Percentiles rank a stretch among this genome's conserved stretches.
These are phyloP conservation scores for Botrytis pseudocinerea DNA, from an alignment of 2,329 filamentous ascomycete species.

Conservation along the genomic window DNA sequence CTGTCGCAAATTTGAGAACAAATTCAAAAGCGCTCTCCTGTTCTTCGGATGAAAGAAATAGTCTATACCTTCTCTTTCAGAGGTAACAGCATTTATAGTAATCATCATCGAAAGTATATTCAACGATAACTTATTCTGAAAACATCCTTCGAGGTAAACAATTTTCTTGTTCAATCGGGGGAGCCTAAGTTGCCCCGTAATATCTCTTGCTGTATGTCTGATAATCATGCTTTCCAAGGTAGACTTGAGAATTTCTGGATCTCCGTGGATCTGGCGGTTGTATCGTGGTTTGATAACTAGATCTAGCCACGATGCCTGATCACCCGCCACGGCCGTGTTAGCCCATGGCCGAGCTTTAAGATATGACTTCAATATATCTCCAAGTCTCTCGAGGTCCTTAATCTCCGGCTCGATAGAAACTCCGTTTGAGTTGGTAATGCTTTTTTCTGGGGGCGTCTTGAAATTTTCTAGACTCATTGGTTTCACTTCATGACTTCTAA, in stretches of 20 bases:
- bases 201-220: conserved; percentile 72
- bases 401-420: conserved; percentile 50
- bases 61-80: conserved; percentile 77
- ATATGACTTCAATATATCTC: conserved; percentile 68
- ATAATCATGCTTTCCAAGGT: conserved; percentile 80
- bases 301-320: conserved; percentile 66
- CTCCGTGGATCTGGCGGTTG: conserved; percentile 53
- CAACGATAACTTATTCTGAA: conserved; percentile 78
- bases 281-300: conserved; percentile 66
- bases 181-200: conserved; percentile 62
- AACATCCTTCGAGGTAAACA: conserved; percentile 75
- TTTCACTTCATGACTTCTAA: conserved; percentile 11
- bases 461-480: background rate
- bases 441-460: background rate
- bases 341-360: conserved; percentile 79
- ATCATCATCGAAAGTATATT: conserved; percentile 86
- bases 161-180: conserved; percentile 72
- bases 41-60: conserved; percentile 86
- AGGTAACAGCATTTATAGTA: conserved; percentile 83
- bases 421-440: background rate
- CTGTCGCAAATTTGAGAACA: conserved; percentile 78
- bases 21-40: conserved; percentile 61
- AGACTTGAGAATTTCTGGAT: conserved; percentile 61
- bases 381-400: conserved; percentile 65
- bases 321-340: conserved; percentile 55